Base-by-base conservation (phyloP, 1,284 basidiomycete genomes). In the Moesziomyces aphidis region DNA sequence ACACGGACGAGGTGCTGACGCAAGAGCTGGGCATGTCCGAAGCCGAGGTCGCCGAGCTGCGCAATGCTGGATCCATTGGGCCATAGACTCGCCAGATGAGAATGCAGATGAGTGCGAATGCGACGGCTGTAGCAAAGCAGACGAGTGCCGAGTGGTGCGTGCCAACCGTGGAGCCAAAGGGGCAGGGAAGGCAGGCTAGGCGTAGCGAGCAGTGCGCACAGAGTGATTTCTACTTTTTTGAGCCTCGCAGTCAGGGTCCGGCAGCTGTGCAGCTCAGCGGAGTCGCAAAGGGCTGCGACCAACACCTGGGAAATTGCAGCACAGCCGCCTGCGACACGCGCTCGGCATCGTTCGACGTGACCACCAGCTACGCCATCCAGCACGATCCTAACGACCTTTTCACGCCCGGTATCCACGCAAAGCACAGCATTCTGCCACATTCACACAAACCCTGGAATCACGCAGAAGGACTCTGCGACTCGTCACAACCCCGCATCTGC, bases 11-110 rank as follows among this genome's bases (percentile, higher is more conserved):
- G 61, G 80, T 86, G 15, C 59, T 86, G 50, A 62, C 23, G 34
- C n/a, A 71, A n/a, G 92, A 93, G 80, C 83, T 94, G 59, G 93
- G 91, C 23, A 92, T 92, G 83, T 86, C 85, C 45, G 66, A 80
- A 55, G 87, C 89, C 56, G 85, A 89, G 71, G 90, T 93, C 64
- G 81, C 82, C 21, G 85, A 86, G 51, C 80, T 94, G 70, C 87
- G 88, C 1, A 55, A 57, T 23, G 48, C 45, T 45, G 79, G 79
- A 0, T 59, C 78, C 19, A 76, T 81, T n/a, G 77, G 79, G 13
- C 70, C 34, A 10, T 80, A 48, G 51, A 10, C 42, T 49, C 31
- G 46, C 31, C 23, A 31, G 36, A 48, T 50, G 26, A 26, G 21
- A 36, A 22, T 22, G 31, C 26, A 56, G 24, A 36, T 39, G 5